Evolutionary conservation across 2,329 filamentous ascomycete species (phyloP), one percentile per base, ranked within the genome.

Genomic region (Neopestalotiopsis sp.): DNA sequence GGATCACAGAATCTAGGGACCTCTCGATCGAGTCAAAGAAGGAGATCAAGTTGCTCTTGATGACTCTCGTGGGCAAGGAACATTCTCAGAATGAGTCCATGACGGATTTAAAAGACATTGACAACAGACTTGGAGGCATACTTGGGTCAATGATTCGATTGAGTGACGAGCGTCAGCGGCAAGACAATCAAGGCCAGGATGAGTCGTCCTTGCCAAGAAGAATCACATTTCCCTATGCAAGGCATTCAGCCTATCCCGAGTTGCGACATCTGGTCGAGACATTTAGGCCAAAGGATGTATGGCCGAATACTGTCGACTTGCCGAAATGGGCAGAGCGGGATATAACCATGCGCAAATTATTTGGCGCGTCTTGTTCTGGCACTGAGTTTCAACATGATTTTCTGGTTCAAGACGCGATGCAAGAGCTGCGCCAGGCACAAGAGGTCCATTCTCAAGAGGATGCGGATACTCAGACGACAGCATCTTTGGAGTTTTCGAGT

Each of bases 161-260:
- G 9, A 13, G 40, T 1, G 58, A 20, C 5, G 34, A 30, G 40
- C 34, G 2, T 2, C 34, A 28, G 32, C 14, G 38, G 7, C 63
- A 61, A 24, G 71, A 69, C 17, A 49, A 28, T 40, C 7, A 5
- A 17, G 17, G 70, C 67, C 56, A 64, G n/a, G 10, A 68, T 70
- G 5, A 69, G 71, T 20, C 68, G 1, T 10, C 45, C 0, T 75
- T 88, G 2, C 81, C 85, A 0, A 81, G 74, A 13, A 75, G 75
- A 0, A 88, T 91, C 3, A 81, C 77, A 0, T 98, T 97, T 73
- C 93, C 95, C 0, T 98, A 95, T 76, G 95, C 95, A 0, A 88
- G 95, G 1, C 95, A 98, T 79, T 97, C 95, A 0, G 97, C 94
- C 0, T 95, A 96, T 70, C 82, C 85, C 0, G 95, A 98, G 77